Base-by-base conservation (phyloP, 139 green algal species). In the Chlorella sorokiniana region DNA sequence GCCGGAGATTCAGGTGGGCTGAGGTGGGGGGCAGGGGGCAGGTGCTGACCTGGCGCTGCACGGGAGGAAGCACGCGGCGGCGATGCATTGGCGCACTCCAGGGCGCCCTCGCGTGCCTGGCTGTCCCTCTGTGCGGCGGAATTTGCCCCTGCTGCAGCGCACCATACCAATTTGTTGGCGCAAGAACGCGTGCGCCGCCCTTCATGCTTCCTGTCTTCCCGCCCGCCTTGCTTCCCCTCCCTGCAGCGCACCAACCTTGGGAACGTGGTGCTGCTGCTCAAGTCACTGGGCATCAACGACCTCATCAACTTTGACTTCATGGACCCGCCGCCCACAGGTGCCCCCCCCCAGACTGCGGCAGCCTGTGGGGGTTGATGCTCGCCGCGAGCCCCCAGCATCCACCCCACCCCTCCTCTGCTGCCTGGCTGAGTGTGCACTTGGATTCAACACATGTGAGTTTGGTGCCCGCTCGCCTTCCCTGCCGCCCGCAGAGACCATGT, bases 271-370 rank as follows among this genome's bases (percentile, higher is more conserved):
- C 91, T 99, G 62, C 93, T 98, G 93, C 91, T 99, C 59, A 99
- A 98, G 88, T 89, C 87, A 42, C 93, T 99, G 88, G 96, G 96
- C 82, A 99, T 99, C 93, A 98, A 99, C 85, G 95, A 99, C 88
- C 89, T 99, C 52, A 87, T 99, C 72, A 88, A 91, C 84, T 99
- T 99, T 85, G 96, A 99, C 89, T 99, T 99, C 92, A 99, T 99
- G 96, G 96, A 99, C 88, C 95, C 96, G 1, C 95, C 95, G 1
- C 95, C 95, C 38, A 90, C 91, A 2, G 70, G 69, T 69, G 51
- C 3, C 27, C 3, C 1, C 42, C 23, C n/a, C n/a, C n/a, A n/a
- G n/a, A n/a, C n/a, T n/a, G n/a, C n/a, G n/a, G n/a, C n/a, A n/a
- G n/a, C n/a, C n/a, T n/a, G n/a, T n/a, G n/a, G n/a, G n/a, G n/a